phyloP scores from a whole-genome alignment of 2,329 filamentous ascomycete species.

The Pseudogymnoascus sp. region DNA sequence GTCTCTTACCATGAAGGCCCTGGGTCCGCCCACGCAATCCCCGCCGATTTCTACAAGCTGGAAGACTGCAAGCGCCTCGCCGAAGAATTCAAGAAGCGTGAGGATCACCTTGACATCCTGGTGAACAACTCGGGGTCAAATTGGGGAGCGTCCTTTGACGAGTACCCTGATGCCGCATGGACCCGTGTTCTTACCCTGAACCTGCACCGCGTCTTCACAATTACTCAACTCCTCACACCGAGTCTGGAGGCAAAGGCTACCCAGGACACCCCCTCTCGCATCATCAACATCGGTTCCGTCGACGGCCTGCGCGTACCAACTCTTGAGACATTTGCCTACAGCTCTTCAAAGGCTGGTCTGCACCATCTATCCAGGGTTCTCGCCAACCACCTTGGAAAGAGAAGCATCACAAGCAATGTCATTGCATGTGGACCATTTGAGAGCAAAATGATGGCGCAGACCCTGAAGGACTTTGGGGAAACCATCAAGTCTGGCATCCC shows the following conservation, averaged over 20 bases:
- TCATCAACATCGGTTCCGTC: slow-evolving; percentile 59
- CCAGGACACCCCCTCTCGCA: slow-evolving; percentile 40
- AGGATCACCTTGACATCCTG: slow-evolving; percentile 50
- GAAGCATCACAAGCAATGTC: slow-evolving; percentile 57
- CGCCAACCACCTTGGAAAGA: slow-evolving; percentile 51
- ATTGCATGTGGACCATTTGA: slow-evolving; percentile 65
- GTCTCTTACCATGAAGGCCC: slow-evolving; percentile 24
- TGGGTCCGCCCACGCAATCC: slow-evolving; percentile 51
- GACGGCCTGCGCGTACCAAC: slow-evolving; percentile 53
- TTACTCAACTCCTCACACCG: slow-evolving; percentile 54
- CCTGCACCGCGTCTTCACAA: slow-evolving; percentile 58
- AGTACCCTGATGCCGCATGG: slow-evolving; percentile 52
- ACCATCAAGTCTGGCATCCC: slow-evolving; percentile 53
- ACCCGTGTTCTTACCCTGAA: slow-evolving; percentile 50
- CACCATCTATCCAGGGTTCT: slow-evolving; percentile 58
- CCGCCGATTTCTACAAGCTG: slow-evolving; percentile 55
- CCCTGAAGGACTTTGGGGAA: slow-evolving; percentile 50
- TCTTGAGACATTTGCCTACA: slow-evolving; percentile 53
- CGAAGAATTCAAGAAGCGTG: slow-evolving; percentile 44
- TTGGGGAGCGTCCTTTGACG: slow-evolving; percentile 53
- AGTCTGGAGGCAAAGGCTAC: slow-evolving; percentile 46
- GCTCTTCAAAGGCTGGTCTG: slow-evolving; percentile 53
- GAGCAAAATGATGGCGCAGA: slow-evolving; percentile 67
- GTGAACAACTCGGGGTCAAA: slow-evolving; percentile 60
- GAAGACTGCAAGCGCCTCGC: slow-evolving; percentile 50